These are phyloP conservation scores for Fusarium protoensiforme DNA, from an alignment of 2,329 filamentous ascomycete genomes.

Conservation along the genomic window DNA sequence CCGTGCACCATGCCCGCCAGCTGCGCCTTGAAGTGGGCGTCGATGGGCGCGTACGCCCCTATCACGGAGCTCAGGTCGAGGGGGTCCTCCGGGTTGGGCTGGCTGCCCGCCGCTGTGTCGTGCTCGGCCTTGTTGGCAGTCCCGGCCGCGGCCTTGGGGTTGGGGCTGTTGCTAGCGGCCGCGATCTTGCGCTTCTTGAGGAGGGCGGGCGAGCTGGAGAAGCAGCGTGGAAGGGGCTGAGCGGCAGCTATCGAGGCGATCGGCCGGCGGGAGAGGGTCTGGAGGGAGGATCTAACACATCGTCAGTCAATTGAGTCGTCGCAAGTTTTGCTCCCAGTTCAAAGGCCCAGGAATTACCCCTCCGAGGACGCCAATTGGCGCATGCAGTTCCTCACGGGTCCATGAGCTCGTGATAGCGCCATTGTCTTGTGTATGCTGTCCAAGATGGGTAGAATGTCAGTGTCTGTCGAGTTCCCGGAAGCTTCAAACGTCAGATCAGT, in stretches of 20 bases:
- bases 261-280: slow-evolving; percentile 21
- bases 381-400: slow-evolving; percentile 31
- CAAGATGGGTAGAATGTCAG: not conserved
- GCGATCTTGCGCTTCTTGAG: slow-evolving; percentile 55
- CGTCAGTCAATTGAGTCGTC: slow-evolving; percentile 26
- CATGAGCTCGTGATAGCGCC: slow-evolving; percentile 39
- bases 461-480: slow-evolving; percentile 31
- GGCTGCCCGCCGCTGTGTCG: slow-evolving; percentile 27
- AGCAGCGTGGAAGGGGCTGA: slow-evolving; percentile 36
- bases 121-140: slow-evolving; percentile 32
- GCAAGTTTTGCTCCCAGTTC: not conserved
- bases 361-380: slow-evolving; percentile 39
- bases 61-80: slow-evolving; percentile 61
- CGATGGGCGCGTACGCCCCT: slow-evolving; percentile 55
- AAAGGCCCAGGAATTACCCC: slow-evolving; percentile 26
- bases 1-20: slow-evolving; percentile 55
- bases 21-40: slow-evolving; percentile 56
- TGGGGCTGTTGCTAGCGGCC: slow-evolving; percentile 45
- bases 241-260: slow-evolving; percentile 3
- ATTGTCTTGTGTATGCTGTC: slow-evolving; percentile 21
- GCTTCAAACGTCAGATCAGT: slow-evolving; percentile 40
- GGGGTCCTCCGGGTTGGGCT: slow-evolving; percentile 55
- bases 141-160: slow-evolving; percentile 27
- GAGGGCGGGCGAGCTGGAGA: slow-evolving; percentile 44
- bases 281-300: slow-evolving; percentile 25